A percentile compares a stretch with the other conserved stretches of the same genome.
These are phyloP conservation scores for Acaromyces ingoldii DNA, from an alignment of 1,284 basidiomycete genomes.

Conservation along the genomic window DNA sequence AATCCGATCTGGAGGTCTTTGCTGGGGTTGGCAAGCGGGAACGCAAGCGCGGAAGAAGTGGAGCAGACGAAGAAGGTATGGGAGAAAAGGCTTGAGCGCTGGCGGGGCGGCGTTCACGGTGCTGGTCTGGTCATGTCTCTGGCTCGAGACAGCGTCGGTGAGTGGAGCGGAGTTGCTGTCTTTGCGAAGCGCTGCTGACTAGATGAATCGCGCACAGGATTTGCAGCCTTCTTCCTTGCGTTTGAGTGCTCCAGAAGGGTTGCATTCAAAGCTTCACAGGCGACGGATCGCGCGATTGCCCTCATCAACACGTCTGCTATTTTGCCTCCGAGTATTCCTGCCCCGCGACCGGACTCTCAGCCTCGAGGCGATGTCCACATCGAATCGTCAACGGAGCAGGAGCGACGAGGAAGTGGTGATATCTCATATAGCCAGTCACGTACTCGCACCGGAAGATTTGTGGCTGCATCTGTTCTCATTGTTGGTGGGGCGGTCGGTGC, in stretches of 20 bases:
- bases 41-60: background rate
- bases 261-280: constrained; percentile 42
- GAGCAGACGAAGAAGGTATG: constrained; percentile 21
- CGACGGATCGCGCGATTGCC: constrained; percentile 36
- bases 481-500: constrained; percentile 46
- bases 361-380: constrained; percentile 13
- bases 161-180: too few species aligned
- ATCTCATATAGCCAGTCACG: constrained; percentile 8
- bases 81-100: constrained; percentile 32
- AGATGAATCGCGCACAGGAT: too few species aligned
- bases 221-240: constrained; percentile 51
- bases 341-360: too few species aligned
- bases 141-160: constrained; percentile 47
- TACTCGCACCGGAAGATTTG: constrained; percentile 35
- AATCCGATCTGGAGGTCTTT: constrained; percentile 9
- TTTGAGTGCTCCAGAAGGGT: constrained; percentile 51
- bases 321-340: constrained; percentile 3
- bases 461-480: constrained; percentile 37
- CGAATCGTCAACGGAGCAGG: background rate
- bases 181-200: too few species aligned
- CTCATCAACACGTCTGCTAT: constrained; percentile 25
- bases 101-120: constrained; percentile 43
- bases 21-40: constrained; percentile 4
- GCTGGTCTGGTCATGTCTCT: constrained; percentile 48
- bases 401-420: background rate